Evolutionary conservation across 441 rosid genomes (phyloP), one percentile per base, ranked within the genome.

Genomic region (Breynia disticha): DNA sequence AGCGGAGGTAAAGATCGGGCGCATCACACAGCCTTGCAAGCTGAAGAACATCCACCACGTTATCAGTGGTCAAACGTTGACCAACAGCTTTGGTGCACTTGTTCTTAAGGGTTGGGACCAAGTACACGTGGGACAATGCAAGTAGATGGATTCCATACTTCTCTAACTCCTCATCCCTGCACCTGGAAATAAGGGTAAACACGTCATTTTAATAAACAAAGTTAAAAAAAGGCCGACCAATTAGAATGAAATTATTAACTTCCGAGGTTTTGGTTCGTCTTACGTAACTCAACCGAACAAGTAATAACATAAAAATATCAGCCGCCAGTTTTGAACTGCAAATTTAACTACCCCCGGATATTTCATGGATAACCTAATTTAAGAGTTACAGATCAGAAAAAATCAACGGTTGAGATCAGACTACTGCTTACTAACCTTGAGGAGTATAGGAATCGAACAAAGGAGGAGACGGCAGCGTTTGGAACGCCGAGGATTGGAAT

Each of bases 401-500:
- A n/a, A n/a, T n/a, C n/a, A 16, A 58, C 51, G 61, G 41, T 16
- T 11, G 52, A 16, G 49, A 43, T 55, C 1, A 28, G 12, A 16
- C 50, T 14, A 47, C 16, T 7, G 17, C 16, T 7, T 15, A 64
- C 75, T 19, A 61, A 89, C 97, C 95, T 80, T 24, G 73, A 74
- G 35, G 86, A 66, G 70, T 81, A 90, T 54, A 87, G 68, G 66
- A 74, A 84, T 47, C 66, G 73, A 63, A 87, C 45, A 18, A 90
- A 90, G 8, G 82, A 72, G 0, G 76, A 68, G 56, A 90, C 97
- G 50, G 97, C 94, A 43, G 68, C 78, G 76, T 74, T 72, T 0
- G 95, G 95, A 39, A 90, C 96, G 47, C 97, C 96, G 32, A 77
- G 76, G 68, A 90, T 82, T 47, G 77, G 81, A 44, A 90, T 75